Conservation (phyloP, 2,329 filamentous ascomycete genomes). For the Aspergillus pseudoviridinutans region DNA sequence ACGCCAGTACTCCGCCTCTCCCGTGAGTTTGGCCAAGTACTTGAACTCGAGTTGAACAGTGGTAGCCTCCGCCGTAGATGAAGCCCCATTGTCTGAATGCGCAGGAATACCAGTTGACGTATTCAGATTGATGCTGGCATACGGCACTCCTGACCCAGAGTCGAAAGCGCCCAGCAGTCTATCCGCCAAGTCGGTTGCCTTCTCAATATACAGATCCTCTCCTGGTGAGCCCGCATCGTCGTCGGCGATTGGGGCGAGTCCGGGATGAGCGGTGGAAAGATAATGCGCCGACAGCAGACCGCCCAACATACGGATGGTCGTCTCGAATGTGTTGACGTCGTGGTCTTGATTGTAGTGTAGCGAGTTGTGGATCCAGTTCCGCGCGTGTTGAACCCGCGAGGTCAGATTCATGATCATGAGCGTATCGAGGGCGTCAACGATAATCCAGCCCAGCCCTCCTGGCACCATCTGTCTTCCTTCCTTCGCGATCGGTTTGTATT, state of each 20-base stretch:
- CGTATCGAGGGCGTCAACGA: slow-evolving; percentile 91
- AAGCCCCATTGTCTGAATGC: slow-evolving; percentile 79
- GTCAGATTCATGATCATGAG: slow-evolving; percentile 98
- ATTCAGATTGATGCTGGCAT: slow-evolving; percentile 82
- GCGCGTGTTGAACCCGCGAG: slow-evolving; percentile 73
- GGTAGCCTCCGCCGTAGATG: slow-evolving; percentile 89
- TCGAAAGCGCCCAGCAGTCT: slow-evolving; percentile 84
- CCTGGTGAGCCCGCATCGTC: slow-evolving; percentile 69
- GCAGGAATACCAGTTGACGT: slow-evolving; percentile 72
- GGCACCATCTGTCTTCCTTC: slow-evolving; percentile 78
- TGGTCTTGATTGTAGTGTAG: slow-evolving; percentile 87
- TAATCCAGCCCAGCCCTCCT: slow-evolving; percentile 94
- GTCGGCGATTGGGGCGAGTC: slow-evolving; percentile 69
- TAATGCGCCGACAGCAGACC: slow-evolving; percentile 92
- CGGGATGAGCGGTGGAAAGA: slow-evolving; percentile 75
- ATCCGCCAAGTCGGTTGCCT: slow-evolving; percentile 88
- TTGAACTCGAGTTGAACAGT: slow-evolving; percentile 95
- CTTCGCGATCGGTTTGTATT: slow-evolving; percentile 80
- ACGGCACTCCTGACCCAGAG: slow-evolving; percentile 79
- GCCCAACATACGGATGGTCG: slow-evolving; percentile 94
- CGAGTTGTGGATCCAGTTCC: slow-evolving; percentile 80
- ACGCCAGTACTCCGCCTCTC: slow-evolving; percentile 89
- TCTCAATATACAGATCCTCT: slow-evolving; percentile 92
- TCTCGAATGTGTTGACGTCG: slow-evolving; percentile 96
- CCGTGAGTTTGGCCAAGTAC: slow-evolving; percentile 90